Base-by-base conservation (phyloP, 768 basidiomycete species). In the Tephrocybe sp. region DNA sequence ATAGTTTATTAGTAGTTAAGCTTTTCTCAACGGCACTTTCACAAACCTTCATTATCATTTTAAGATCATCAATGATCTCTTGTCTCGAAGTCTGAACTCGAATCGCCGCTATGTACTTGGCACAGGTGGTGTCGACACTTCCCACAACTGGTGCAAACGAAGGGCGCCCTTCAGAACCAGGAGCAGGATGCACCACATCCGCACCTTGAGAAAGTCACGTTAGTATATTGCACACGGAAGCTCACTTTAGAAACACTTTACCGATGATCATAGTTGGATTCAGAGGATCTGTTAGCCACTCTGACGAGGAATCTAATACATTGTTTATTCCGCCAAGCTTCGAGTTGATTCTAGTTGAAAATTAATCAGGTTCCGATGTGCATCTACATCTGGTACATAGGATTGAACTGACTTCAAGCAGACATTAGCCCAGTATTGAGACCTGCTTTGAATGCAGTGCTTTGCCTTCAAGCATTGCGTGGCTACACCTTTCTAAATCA, bases 271-370 rank as follows among this genome's bases (percentile, higher is more conserved):
- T 81, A 0, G 89, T 88, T 0, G 89, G 89, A 53, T 84, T 80
- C 33, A 75, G 70, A 0, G 82, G 78, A 59, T 92, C 87, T 0
- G 78, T 78, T 0, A 92, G 69, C 3, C 77, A 70, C 0, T 75
- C 82, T 0, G 81, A 80, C 3, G 72, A 67, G 0, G 83, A 75
- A 23, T 88, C 83, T 0, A 88, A 86, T 19, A 92, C 74, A 0
- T 78, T 75, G 58, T 93, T 92, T 62, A 92, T 83, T 0, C 91
- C 91, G 4, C 89, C 90, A 0, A 92, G 75, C 64, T 92, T 92
- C 3, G 86, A 88, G 51, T 92, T 92, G 50, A 92, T 74, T 62
- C 89, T 92, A 48, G 26, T 26, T 26, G 14, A 22, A 12, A 34
- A 40, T 41, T 7, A 12, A 9, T 7, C 1, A 48, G 45, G 19